Evolutionary conservation across 2,329 filamentous ascomycete genomes (phyloP), one percentile per base, ranked within the genome.

Genomic region (Fusarium mundagurra): DNA sequence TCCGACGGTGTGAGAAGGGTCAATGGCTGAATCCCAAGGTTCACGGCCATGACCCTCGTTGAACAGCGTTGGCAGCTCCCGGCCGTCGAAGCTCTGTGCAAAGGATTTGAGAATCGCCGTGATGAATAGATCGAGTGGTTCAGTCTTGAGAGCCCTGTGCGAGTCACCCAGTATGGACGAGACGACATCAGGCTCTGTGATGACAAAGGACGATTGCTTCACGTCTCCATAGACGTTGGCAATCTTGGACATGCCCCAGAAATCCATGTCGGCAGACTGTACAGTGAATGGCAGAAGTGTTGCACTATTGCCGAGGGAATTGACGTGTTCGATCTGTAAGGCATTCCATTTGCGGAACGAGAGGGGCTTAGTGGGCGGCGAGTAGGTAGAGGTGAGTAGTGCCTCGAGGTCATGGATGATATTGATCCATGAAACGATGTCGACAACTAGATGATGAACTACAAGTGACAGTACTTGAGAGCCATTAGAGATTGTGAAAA

Each of bases 391-490:
- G 13, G 81, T 76, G 12, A 86, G 73, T 2, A 84, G 68, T 11
- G 80, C 78, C 61, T 87, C 85, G 0, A 87, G 76, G 51, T 87
- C 85, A 41, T 84, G 81, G 1, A 86, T 73, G 4, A 87, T 77
- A 7, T 85, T 80, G 13, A 84, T 79, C 86, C 86, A 87, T 0
- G 84, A 85, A 2, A 87, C 84, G 8, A 87, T 73, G 59, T 87
- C 85, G 22, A 87, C 80, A 3, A 83, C 80, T 1, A 84, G 74
- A 62, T 85, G 83, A 20, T 84, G 83, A 4, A 78, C 80, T 12
- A 79, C 73, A 14, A 85, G 57, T 11, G 80, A 81, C 0, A 83
- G 53, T 4, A 75, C 48, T 39, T 81, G 81, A 13, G 72, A 33
- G 8, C 63, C 64, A 2, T 61, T n/a, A 8, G 29, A 16, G 8